Evolutionary conservation across 495 filamentous ascomycete species (phyloP), one percentile per base, ranked within the genome.

Genomic region (Glutinoglossum americanum): DNA sequence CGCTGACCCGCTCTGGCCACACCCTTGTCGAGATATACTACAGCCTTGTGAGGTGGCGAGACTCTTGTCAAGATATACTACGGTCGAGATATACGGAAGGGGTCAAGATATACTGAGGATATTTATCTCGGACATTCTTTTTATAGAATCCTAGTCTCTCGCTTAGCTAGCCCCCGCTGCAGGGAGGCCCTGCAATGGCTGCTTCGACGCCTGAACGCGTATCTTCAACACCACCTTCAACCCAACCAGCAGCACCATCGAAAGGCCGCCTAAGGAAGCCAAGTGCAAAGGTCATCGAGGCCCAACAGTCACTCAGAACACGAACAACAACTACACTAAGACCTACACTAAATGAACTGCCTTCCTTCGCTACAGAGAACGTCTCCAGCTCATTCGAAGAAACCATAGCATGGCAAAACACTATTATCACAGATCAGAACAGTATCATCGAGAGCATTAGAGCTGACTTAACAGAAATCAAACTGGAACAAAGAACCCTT

Each of bases 61-160:
- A 9, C 3, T 3, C 30, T 33, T 33, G 30, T 33, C 3, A 4
- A 4, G 30, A 33, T 4, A 4, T 33, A 3, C 9, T 33, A 9
- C 3, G 9, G 3, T 33, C 4, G 30, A 33, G 30, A 33, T 33
- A 33, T 33, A 33, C 30, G 30, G 30, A 33, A n/a, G n/a, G n/a
- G n/a, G n/a, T 56, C 32, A 56, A 33, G 30, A 33, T 9, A 33
- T 3, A 33, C 30, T 33, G 30, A 9, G 30, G 30, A 47, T 17
- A 56, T 56, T 17, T 47, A 8, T 56, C 19, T 56, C 55, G 32
- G 55, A 56, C 32, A 56, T 45, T 56, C 32, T 56, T 56, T 56
- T 56, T 47, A 27, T 56, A 6, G 55, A 56, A 56, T 41, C 55
- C 25, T 41, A 17, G 55, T 47, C 35, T n/a, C 19, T 41, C 21